These are phyloP conservation scores for Carpinus fangiana DNA, from an alignment of 306 rosid species.

Conservation along the genomic window DNA sequence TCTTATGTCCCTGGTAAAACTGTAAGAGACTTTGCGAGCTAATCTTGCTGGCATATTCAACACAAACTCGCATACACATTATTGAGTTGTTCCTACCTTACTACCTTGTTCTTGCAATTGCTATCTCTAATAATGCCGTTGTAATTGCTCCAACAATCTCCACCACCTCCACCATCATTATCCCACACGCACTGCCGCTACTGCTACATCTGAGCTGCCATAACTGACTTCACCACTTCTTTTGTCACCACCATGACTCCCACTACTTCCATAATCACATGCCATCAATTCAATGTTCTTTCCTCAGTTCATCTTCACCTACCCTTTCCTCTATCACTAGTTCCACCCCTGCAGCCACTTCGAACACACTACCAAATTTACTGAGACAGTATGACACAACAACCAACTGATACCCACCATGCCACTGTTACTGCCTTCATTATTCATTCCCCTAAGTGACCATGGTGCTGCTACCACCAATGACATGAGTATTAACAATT, in stretches of 20 bases:
- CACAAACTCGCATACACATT: neutral
- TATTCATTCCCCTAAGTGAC: too few species aligned
- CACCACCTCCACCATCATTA: neutral
- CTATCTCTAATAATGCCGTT: neutral
- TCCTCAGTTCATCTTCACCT: neutral
- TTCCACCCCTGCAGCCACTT: neutral
- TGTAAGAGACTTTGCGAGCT: neutral
- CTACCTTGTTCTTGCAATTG: neutral
- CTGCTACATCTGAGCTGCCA: neutral
- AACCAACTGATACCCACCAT: neutral
- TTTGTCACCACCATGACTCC: neutral
- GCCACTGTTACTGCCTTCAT: too few species aligned
- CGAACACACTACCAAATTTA: neutral
- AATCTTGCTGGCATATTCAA: neutral
- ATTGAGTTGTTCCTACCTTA: slow-evolving; percentile 4
- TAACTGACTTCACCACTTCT: neutral
- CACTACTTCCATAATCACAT: neutral
- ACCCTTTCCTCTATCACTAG: neutral
- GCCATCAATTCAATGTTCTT: neutral
- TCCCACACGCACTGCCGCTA: neutral
- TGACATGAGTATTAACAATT: neutral
- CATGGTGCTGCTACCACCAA: neutral
- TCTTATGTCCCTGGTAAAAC: neutral
- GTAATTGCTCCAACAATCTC: neutral
- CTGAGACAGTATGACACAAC: neutral